Base-by-base conservation (phyloP, 805 yeast species). In the Komagataella kurtzmanii region DNA sequence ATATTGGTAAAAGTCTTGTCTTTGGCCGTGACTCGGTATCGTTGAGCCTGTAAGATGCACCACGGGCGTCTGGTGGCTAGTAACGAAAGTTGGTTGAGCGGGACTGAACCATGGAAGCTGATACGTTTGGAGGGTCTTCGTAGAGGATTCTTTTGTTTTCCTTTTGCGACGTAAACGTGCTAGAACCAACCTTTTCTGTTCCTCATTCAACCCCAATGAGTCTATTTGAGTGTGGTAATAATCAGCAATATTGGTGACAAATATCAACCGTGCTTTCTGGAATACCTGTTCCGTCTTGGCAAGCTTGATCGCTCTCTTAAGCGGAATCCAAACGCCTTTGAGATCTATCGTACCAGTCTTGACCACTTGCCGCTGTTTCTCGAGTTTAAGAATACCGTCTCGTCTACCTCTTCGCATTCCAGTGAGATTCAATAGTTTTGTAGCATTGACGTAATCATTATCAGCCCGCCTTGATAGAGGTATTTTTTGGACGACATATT, bases 321-420 rank as follows among this genome's bases (percentile, higher is more conserved):
- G 84, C 1, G 95, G 95, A 54, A 86, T 84, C 95, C 95, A 86
- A 49, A 86, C 95, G 44, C 95, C 95, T 68, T 86, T 86, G 58
- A 86, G 70, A 64, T 86, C 90, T 90, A 86, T 85, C 8, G 88
- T 81, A 4, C 95, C 95, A 55, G 85, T 83, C 66, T 85, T 86
- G 47, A 86, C 90, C 19, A 86, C 93, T 60, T 84, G 87, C 46
- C 93, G 73, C 46, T 79, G 74, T 58, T 83, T 81, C 62, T 85
- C 93, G 53, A 83, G 79, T 68, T 85, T 86, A 55, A 86, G 71
- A 54, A 86, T 80, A 18, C 95, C 95, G 64, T 86, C 95, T 60
- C 95, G 74, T 57, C 91, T 77, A 36, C 95, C 95, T 56, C 95
- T 74, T 12, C 93, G 85, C 86, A 86, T 85, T 54, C 85, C 88